phyloP scores from a whole-genome alignment of 2,329 filamentous ascomycete species.

The Blastomyces parvus region DNA sequence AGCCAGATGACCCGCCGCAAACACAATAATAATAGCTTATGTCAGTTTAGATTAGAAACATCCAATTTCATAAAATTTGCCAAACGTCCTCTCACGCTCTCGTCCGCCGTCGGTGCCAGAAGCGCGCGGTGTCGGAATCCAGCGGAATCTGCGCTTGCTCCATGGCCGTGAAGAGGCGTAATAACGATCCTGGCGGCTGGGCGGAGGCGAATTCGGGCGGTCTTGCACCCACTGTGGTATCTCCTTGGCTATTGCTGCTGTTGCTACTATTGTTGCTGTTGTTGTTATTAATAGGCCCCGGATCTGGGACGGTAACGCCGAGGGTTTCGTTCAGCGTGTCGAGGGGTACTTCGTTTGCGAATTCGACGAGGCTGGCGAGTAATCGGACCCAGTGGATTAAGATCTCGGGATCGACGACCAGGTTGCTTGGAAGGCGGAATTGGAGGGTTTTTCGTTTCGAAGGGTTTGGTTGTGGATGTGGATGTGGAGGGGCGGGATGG shows the following conservation, averaged over 20 bases:
- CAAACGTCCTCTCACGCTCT: neutral
- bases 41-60: neutral
- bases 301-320: slow-evolving; percentile 3
- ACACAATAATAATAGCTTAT: neutral
- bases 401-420: slow-evolving; percentile 14
- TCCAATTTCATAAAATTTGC: neutral
- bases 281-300: neutral
- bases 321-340: slow-evolving; percentile 13
- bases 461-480: neutral
- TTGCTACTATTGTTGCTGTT: too few relatives aligned
- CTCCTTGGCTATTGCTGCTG: too few relatives aligned
- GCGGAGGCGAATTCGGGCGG: slow-evolving; percentile 2
- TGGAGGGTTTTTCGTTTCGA: slow-evolving; percentile 15
- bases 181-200: slow-evolving; percentile 13
- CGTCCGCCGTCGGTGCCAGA: slow-evolving; percentile 12
- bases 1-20: too few relatives aligned
- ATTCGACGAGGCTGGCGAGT: slow-evolving; percentile 13
- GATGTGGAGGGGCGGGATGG: neutral
- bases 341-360: slow-evolving; percentile 10
- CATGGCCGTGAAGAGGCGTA: slow-evolving; percentile 14
- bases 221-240: neutral
- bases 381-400: slow-evolving; percentile 16
- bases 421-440: slow-evolving; percentile 13
- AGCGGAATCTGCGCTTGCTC: slow-evolving; percentile 11
- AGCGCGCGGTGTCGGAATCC: slow-evolving; percentile 10